These are phyloP conservation scores for Tricholoma hemisulphureum DNA, from an alignment of 768 basidiomycete species.

Conservation along the genomic window DNA sequence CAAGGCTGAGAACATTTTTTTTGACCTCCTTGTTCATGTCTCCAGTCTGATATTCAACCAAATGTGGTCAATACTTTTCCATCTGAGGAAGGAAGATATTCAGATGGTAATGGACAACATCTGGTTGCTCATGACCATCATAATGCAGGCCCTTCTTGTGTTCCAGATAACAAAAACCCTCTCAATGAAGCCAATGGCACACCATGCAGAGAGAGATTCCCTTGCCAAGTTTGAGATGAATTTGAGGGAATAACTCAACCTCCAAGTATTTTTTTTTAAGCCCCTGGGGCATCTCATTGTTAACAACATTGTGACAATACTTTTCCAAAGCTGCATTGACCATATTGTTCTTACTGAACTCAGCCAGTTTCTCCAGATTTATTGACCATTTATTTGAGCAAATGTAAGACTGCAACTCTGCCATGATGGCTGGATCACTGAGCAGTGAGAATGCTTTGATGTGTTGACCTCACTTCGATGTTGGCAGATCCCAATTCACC, in stretches of 20 bases:
- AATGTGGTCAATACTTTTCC: slow-evolving; percentile 14
- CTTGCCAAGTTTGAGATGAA: too few relatives aligned
- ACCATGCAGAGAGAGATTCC: slow-evolving; percentile 29
- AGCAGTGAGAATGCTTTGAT: slow-evolving; percentile 28
- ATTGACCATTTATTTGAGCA: slow-evolving; percentile 35
- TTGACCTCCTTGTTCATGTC: slow-evolving; percentile 1
- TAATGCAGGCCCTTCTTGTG: too few relatives aligned
- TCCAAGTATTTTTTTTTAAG: too few relatives aligned
- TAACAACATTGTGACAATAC: too few relatives aligned
- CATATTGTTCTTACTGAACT: too few relatives aligned
- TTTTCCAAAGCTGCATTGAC: too few relatives aligned
- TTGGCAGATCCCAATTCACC: slow-evolving; percentile 18
- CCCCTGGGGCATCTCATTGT: too few relatives aligned
- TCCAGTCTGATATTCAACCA: too few relatives aligned
- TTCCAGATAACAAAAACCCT: slow-evolving; percentile 23
- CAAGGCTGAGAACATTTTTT: slow-evolving; percentile 16
- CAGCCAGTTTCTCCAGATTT: too few relatives aligned
- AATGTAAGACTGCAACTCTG: slow-evolving; percentile 28
- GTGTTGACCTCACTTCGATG: slow-evolving; percentile 25
- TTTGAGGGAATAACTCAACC: too few relatives aligned
- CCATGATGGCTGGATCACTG: slow-evolving; percentile 24
- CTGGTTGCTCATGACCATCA: too few relatives aligned
- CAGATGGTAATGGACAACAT: slow-evolving; percentile 31
- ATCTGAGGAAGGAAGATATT: slow-evolving; percentile 29
- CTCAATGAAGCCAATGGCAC: slow-evolving; percentile 24